Evolutionary conservation across 306 rosid species (phyloP).

Genomic region (Senna tora): DNA sequence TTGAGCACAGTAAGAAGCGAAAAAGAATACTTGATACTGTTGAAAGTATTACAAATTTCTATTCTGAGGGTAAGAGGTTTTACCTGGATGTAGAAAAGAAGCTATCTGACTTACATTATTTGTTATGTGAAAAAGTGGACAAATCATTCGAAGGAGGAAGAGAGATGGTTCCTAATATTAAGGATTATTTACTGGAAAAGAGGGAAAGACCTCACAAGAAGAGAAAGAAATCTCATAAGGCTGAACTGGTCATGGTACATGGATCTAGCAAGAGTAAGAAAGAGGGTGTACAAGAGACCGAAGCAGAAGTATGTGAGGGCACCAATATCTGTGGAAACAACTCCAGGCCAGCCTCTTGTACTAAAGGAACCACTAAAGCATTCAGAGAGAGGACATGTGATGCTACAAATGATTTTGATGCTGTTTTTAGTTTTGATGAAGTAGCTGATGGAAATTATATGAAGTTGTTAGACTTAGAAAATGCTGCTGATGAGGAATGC

Average conservation of each 20-base stretch:
- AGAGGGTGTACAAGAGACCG: constrained; percentile 33
- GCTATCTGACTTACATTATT: constrained; percentile 54
- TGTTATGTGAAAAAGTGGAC: constrained; percentile 42
- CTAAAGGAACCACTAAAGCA: constrained; percentile 37
- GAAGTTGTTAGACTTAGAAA: constrained; percentile 64
- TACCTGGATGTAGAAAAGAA: constrained; percentile 58
- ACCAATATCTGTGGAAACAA: constrained; percentile 33
- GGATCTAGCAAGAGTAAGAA: constrained; percentile 33
- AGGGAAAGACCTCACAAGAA: constrained; percentile 40
- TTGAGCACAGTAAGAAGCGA: constrained; percentile 48
- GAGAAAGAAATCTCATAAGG: constrained; percentile 46
- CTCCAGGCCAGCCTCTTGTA: constrained; percentile 32
- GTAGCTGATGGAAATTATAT: constrained; percentile 55
- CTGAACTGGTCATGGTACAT: constrained; percentile 33
- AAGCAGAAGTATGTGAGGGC: constrained; percentile 39
- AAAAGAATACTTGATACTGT: constrained; percentile 52
- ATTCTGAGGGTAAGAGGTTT: constrained; percentile 53
- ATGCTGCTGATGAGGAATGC: constrained; percentile 66
- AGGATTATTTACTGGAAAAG: constrained; percentile 40
- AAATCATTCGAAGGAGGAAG: constrained; percentile 44
- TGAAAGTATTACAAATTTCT: constrained; percentile 50
- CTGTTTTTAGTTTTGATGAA: constrained; percentile 42
- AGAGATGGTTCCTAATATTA: constrained; percentile 28
- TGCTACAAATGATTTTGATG: constrained; percentile 42
- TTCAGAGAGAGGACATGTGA: constrained; percentile 42